A percentile compares a stretch with the other conserved stretches of the same genome.
phyloP scores from a whole-genome alignment of 805 yeast species.

The Pichia heedii region DNA sequence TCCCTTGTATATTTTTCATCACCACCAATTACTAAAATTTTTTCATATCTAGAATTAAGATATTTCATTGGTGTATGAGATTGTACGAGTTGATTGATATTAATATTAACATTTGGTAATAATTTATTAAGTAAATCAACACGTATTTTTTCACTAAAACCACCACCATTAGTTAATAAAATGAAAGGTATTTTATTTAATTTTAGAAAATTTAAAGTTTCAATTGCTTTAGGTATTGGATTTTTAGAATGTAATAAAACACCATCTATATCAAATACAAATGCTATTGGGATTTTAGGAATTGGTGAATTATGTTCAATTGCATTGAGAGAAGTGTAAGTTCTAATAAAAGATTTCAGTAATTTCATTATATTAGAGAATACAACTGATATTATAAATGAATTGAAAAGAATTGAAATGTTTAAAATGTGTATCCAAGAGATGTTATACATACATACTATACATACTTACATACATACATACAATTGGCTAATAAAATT shows the following conservation, averaged over 20 bases:
- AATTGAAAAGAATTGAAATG: too few species aligned
- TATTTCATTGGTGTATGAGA: constrained; percentile 80
- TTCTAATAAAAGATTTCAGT: background rate
- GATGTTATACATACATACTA: too few species aligned
- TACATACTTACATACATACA: too few species aligned
- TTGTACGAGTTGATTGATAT: constrained; percentile 62
- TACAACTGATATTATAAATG: too few species aligned
- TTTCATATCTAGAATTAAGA: constrained; percentile 38
- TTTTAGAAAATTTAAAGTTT: constrained; percentile 40
- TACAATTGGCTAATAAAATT: too few species aligned
- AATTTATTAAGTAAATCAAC: constrained; percentile 39
- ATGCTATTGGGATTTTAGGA: constrained; percentile 16
- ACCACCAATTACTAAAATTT: constrained; percentile 80
- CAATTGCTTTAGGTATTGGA: constrained; percentile 59
- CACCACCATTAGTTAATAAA: constrained; percentile 86
- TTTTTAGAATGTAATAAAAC: constrained; percentile 67
- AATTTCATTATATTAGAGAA: background rate
- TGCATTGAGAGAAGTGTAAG: background rate
- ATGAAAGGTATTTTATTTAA: constrained; percentile 60
- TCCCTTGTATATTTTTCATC: constrained; percentile 58
- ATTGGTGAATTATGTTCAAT: background rate
- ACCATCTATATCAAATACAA: constrained; percentile 62
- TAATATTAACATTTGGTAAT: constrained; percentile 23
- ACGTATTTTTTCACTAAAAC: constrained; percentile 56
- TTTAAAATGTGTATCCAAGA: too few species aligned